These are phyloP conservation scores for Cystobasidium tubakii DNA, from an alignment of 768 basidiomycete genomes.

Conservation along the genomic window DNA sequence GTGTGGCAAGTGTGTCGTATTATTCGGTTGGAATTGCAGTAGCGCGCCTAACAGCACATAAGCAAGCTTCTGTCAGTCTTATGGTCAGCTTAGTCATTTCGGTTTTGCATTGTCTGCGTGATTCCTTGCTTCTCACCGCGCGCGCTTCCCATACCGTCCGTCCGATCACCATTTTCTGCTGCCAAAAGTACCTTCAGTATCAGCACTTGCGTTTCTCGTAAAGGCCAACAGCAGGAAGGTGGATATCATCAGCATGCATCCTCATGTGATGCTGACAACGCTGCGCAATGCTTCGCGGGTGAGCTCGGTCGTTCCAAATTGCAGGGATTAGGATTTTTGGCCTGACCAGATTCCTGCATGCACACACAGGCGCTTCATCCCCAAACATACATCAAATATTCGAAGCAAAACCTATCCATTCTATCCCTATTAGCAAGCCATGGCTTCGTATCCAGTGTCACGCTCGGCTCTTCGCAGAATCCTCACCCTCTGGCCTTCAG, in stretches of 20 bases:
- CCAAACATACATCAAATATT: constrained; percentile 70
- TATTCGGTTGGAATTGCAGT: not conserved
- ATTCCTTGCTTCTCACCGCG: no score
- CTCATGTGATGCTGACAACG: constrained; percentile 35
- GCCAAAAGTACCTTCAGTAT: not conserved
- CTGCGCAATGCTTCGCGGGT: constrained; percentile 29
- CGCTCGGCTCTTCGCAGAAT: constrained; percentile 62
- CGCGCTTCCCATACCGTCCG: no score
- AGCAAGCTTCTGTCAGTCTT: no score
- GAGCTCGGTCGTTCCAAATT: not conserved
- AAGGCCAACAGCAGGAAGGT: not conserved
- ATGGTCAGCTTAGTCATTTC: no score
- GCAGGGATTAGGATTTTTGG: not conserved
- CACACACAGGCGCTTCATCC: constrained; percentile 33
- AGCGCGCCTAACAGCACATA: not conserved
- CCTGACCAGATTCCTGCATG: not conserved
- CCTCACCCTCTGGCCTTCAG: constrained; percentile 64
- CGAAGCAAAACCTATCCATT: constrained; percentile 82
- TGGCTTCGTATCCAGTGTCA: constrained; percentile 76
- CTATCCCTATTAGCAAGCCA: constrained; percentile 83
- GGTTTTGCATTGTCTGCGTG: no score
- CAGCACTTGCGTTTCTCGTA: not conserved
- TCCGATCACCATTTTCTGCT: no score
- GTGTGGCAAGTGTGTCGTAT: not conserved
- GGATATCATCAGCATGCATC: constrained; percentile 1